A percentile compares a stretch with the other conserved stretches of the same genome.
These are phyloP conservation scores for Leccinellum luteum DNA, from an alignment of 768 basidiomycete genomes.

Conservation along the genomic window DNA sequence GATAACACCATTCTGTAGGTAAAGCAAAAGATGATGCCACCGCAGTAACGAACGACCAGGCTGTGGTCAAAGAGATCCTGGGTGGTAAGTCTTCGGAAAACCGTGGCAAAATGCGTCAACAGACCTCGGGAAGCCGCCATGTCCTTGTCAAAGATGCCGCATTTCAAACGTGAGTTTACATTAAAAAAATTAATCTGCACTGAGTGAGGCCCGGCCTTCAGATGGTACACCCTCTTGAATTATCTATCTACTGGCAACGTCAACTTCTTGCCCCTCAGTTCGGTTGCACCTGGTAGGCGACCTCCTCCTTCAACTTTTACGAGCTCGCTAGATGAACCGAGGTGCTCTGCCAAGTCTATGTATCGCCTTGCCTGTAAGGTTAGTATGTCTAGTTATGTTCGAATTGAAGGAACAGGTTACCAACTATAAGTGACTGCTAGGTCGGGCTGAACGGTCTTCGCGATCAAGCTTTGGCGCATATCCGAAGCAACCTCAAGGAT, in stretches of 20 bases:
- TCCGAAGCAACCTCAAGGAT: not conserved
- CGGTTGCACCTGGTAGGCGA: not conserved
- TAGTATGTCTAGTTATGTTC: not conserved
- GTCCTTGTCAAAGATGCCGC: not conserved
- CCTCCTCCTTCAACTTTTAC: not conserved
- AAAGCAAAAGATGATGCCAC: not conserved
- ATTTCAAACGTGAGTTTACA: not conserved
- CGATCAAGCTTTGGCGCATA: not conserved
- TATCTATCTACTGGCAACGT: not conserved
- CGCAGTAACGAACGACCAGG: not conserved
- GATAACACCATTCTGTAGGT: not conserved
- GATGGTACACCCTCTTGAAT: not conserved
- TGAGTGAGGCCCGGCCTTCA: not conserved
- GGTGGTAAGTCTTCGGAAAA: not conserved
- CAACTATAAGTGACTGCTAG: not conserved
- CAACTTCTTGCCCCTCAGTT: not conserved
- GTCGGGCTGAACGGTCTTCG: not conserved
- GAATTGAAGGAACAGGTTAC: not conserved
- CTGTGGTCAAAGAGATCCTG: not conserved
- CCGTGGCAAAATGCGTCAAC: not conserved
- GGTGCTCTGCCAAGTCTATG: not conserved
- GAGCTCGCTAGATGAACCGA: not conserved
- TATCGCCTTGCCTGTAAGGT: not conserved
- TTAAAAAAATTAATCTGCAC: not conserved
- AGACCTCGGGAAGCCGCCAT: not conserved